Evolutionary conservation across 2,329 filamentous ascomycete species (phyloP).

Genomic region (Colletotrichum sp.): DNA sequence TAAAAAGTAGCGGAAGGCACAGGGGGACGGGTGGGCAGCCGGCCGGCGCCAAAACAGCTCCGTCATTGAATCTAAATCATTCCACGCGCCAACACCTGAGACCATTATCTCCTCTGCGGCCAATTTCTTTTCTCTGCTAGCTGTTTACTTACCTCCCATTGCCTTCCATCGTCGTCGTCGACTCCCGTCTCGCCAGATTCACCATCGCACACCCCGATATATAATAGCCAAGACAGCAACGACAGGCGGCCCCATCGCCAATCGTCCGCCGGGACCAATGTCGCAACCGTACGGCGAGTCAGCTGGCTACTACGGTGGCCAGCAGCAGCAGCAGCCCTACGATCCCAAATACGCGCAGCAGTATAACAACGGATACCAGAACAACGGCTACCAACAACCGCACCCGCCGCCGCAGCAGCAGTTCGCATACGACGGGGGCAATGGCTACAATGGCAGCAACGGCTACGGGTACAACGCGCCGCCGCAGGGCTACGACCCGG

Average conservation of each 20-base stretch:
- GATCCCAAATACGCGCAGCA: constrained; percentile 33
- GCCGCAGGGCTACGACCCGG: constrained; percentile 41
- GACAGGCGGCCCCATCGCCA: background rate
- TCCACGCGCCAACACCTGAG: background rate
- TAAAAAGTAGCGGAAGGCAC: background rate
- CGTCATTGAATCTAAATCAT: background rate
- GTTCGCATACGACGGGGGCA: background rate
- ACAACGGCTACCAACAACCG: constrained; percentile 29
- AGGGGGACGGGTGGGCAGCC: background rate
- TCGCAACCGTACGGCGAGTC: constrained; percentile 17
- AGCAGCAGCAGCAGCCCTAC: constrained; percentile 25
- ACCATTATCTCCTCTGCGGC: background rate
- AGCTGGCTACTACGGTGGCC: constrained; percentile 20
- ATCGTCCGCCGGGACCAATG: background rate
- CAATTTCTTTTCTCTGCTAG: background rate
- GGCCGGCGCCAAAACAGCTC: background rate
- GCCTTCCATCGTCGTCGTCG: background rate
- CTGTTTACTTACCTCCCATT: background rate
- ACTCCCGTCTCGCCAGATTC: background rate
- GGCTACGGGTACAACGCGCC: constrained; percentile 37
- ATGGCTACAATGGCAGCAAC: constrained; percentile 24
- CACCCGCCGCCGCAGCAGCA: constrained; percentile 25
- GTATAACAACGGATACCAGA: constrained; percentile 26
- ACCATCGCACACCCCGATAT: background rate
- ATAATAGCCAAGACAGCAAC: background rate